Evolutionary conservation across 2,329 filamentous ascomycete genomes (phyloP).

Genomic region (Metarhizium humberi): DNA sequence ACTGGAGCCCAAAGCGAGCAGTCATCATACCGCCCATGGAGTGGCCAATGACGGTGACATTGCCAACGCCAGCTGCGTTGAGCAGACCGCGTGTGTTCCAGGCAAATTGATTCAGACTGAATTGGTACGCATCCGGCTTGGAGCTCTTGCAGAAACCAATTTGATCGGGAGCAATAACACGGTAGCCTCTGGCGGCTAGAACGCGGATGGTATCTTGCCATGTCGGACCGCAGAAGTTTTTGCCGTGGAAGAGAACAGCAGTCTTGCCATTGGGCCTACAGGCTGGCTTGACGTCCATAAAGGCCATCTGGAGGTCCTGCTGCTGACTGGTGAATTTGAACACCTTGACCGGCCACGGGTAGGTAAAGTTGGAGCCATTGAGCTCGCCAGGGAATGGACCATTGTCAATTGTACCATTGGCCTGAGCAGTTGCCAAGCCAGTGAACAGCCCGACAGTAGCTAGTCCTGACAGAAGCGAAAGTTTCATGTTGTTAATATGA

Average conservation of each 20-base stretch:
- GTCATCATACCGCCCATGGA: constrained; percentile 47
- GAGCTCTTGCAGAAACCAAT: constrained; percentile 49
- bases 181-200: constrained; percentile 34
- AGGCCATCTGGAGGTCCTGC: constrained; percentile 42
- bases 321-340: constrained; percentile 38
- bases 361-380: constrained; percentile 42
- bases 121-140: constrained; percentile 41
- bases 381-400: constrained; percentile 30
- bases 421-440: constrained; percentile 13
- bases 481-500: constrained; percentile 13
- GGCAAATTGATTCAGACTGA: constrained; percentile 40
- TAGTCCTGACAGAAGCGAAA: constrained; percentile 12
- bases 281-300: constrained; percentile 39
- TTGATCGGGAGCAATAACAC: constrained; percentile 44
- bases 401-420: constrained; percentile 22
- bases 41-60: constrained; percentile 41
- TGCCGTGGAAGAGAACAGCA: constrained; percentile 42
- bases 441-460: constrained; percentile 10
- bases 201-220: constrained; percentile 38
- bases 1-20: constrained; percentile 41
- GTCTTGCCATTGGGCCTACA: constrained; percentile 27
- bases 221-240: constrained; percentile 46
- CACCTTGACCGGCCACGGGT: constrained; percentile 40
- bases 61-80: constrained; percentile 29
- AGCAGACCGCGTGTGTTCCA: constrained; percentile 41